Conservation (phyloP, 2,329 filamentous ascomycete genomes). For the Penicillium aurantiogriseum region DNA sequence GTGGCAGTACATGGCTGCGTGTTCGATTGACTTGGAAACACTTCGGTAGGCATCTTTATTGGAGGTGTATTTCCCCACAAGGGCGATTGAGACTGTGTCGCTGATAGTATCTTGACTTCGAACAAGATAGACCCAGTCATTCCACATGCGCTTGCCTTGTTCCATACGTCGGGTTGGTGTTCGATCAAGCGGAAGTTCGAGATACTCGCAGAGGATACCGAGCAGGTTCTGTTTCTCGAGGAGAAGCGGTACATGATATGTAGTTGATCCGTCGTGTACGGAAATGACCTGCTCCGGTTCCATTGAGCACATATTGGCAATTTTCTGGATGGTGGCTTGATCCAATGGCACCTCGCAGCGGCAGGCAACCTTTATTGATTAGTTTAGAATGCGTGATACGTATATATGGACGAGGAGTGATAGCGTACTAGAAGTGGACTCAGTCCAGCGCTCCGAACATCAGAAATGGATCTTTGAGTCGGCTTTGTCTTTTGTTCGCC, state of each 20-base stretch:
- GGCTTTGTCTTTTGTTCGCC: constrained; percentile 95
- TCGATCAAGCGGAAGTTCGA: constrained; percentile 61
- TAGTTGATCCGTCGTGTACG: constrained; percentile 83
- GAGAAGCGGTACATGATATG: constrained; percentile 93
- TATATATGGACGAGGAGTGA: no score
- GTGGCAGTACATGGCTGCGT: constrained; percentile 81
- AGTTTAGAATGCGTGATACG: not conserved
- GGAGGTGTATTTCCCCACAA: constrained; percentile 89
- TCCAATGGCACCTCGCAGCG: constrained; percentile 79
- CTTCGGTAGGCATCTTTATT: constrained; percentile 84
- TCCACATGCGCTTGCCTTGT: constrained; percentile 70
- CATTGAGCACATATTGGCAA: constrained; percentile 85
- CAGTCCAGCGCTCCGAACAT: constrained; percentile 76
- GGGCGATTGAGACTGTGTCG: constrained; percentile 72
- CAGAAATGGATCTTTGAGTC: constrained; percentile 84
- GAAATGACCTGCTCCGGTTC: constrained; percentile 80
- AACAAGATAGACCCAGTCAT: constrained; percentile 72
- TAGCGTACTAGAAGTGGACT: constrained; percentile 58
- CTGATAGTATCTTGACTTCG: constrained; percentile 64
- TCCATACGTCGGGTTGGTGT: constrained; percentile 51
- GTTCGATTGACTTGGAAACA: constrained; percentile 83
- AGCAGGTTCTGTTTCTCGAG: constrained; percentile 78
- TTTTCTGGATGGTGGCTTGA: constrained; percentile 74
- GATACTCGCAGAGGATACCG: constrained; percentile 60
- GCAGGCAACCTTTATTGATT: constrained; percentile 68